phyloP scores from a whole-genome alignment of 2,329 filamentous ascomycete genomes.

The Tolypocladium tropicale region DNA sequence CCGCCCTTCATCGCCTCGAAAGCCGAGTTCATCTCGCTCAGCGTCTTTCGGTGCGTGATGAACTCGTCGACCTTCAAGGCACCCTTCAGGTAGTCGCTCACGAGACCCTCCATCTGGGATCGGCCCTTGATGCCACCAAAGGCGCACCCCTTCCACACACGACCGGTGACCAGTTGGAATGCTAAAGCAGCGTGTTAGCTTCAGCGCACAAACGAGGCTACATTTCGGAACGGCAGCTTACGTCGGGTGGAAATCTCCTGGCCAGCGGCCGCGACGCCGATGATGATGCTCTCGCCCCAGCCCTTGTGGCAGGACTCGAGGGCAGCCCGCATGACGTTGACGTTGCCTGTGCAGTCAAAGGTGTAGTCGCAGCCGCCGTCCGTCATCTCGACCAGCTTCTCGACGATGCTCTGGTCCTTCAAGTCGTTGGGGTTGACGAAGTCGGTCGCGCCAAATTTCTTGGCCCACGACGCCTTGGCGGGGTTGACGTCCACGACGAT shows the following conservation, averaged over 20 bases:
- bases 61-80: constrained; percentile 98
- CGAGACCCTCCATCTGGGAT: constrained; percentile 77
- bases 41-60: constrained; percentile 86
- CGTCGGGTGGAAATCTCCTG: constrained; percentile 91
- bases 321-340: constrained; percentile 88
- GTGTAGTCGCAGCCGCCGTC: constrained; percentile 98
- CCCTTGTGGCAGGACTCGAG: constrained; percentile 99
- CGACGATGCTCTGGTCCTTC: constrained; percentile 70
- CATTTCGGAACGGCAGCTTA: constrained; percentile 41
- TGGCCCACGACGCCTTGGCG: constrained; percentile 79
- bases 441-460: constrained; percentile 92
- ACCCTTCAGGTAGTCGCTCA: constrained; percentile 80
- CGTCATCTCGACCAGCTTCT: constrained; percentile 93
- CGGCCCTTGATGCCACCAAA: constrained; percentile 98
- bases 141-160: constrained; percentile 95
- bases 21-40: constrained; percentile 77
- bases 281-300: constrained; percentile 96
- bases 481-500: constrained; percentile 74
- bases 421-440: constrained; percentile 90
- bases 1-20: constrained; percentile 93
- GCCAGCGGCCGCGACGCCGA: constrained; percentile 90
- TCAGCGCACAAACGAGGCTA: neutral
- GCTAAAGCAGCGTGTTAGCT: constrained; percentile 40
- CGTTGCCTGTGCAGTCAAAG: constrained; percentile 97
- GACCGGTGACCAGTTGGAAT: constrained; percentile 97